phyloP scores from a whole-genome alignment of 495 filamentous ascomycete genomes.

The Clohesyomyces aquaticus region DNA sequence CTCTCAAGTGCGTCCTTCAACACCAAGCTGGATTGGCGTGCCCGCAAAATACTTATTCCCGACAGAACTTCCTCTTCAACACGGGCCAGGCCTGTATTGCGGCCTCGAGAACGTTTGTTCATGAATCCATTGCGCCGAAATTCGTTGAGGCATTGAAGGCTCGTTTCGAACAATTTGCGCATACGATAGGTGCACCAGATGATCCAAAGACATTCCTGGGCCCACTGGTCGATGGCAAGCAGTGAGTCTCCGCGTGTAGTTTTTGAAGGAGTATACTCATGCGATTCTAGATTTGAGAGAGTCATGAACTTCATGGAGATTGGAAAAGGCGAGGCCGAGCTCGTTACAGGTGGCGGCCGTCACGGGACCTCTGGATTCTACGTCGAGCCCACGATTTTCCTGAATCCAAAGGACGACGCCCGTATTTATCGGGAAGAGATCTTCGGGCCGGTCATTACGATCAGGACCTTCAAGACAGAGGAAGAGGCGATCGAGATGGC shows the following conservation, averaged over 20 bases:
- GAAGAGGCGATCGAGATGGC: conserved; percentile 56
- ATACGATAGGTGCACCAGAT: conserved; percentile 38
- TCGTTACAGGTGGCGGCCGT: conserved; percentile 40
- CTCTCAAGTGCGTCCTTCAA: no score
- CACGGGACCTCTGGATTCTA: conserved; percentile 50
- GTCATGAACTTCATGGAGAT: conserved; percentile 44
- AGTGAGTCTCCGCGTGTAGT: conserved; percentile 10
- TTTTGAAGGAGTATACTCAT: background rate
- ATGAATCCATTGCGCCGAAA: conserved; percentile 43
- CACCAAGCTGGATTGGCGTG: no score
- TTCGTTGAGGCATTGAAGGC: conserved; percentile 45
- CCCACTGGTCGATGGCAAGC: conserved; percentile 46
- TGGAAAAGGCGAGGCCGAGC: conserved; percentile 41
- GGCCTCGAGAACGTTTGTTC: conserved; percentile 42
- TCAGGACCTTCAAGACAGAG: conserved; percentile 59
- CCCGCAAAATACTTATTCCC: conserved; percentile 7
- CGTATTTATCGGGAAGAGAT: conserved; percentile 57
- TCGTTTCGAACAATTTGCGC: conserved; percentile 39
- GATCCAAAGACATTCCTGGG: conserved; percentile 43
- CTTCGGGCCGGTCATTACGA: conserved; percentile 57
- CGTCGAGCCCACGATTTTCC: conserved; percentile 56
- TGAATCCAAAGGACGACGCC: conserved; percentile 50
- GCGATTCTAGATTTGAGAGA: conserved; percentile 36
- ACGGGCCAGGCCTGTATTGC: conserved; percentile 37
- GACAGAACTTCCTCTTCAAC: conserved; percentile 42